Evolutionary conservation across 2,329 filamentous ascomycete species (phyloP).

Genomic region (Colletotrichum endophyticum): DNA sequence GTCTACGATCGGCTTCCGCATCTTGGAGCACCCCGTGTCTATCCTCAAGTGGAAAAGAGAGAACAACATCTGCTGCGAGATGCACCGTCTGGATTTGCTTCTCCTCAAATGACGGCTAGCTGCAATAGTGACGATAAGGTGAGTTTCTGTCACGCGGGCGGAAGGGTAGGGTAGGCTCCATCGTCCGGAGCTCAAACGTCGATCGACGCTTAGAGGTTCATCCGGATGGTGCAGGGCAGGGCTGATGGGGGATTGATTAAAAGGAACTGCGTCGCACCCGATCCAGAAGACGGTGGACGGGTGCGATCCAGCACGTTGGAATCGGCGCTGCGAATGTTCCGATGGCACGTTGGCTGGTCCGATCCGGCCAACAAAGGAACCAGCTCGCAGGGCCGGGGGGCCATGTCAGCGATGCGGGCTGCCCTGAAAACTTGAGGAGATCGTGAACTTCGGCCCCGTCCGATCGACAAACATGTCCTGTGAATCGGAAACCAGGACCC

Average conservation of each 20-base stretch:
- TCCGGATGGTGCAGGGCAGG: constrained; percentile 5
- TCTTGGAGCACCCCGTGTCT: not conserved
- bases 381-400: not conserved
- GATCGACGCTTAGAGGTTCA: not conserved
- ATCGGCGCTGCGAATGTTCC: constrained; percentile 12
- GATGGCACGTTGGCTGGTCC: constrained; percentile 12
- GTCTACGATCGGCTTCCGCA: not conserved
- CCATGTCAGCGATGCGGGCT: constrained; percentile 6
- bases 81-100: not conserved
- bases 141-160: not conserved
- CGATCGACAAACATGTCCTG: constrained; percentile 2
- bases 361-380: constrained; percentile 12
- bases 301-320: not conserved
- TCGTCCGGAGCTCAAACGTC: not conserved
- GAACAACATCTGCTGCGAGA: not conserved
- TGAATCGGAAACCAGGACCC: constrained; percentile 12
- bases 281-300: not conserved
- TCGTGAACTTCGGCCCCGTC: constrained; percentile 14
- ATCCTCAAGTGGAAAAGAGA: not conserved
- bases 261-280: not conserved
- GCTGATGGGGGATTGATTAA: not conserved
- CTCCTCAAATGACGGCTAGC: not conserved
- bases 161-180: not conserved
- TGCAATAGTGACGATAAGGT: not conserved
- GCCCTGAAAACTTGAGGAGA: constrained; percentile 7